These are phyloP conservation scores for Colletotrichum tabaci DNA, from an alignment of 2,329 filamentous ascomycete species.

Conservation along the genomic window DNA sequence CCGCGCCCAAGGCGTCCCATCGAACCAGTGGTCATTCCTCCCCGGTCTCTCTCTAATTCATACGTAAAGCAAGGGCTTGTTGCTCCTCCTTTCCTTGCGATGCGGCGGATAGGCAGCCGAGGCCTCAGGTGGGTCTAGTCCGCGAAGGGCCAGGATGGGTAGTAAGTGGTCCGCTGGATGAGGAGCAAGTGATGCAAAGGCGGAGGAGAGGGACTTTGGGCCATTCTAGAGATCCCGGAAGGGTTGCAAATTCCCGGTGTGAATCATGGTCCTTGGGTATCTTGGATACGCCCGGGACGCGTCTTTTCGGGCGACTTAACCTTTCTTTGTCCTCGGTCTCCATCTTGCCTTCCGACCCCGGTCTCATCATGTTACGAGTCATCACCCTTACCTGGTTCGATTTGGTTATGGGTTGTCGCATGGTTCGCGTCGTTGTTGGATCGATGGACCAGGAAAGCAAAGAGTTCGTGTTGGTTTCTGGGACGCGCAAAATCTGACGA, in stretches of 20 bases:
- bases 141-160: not conserved
- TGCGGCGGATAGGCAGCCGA: not conserved
- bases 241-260: not conserved
- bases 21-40: not conserved
- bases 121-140: not conserved
- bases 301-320: slow-evolving; percentile 8
- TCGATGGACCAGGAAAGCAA: not conserved
- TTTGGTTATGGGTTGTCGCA: not conserved
- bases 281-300: slow-evolving; percentile 15
- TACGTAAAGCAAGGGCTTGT: not conserved
- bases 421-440: not conserved
- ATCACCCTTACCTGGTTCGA: slow-evolving; percentile 13
- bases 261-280: slow-evolving; percentile 8
- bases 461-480: not conserved
- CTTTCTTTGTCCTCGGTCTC: slow-evolving; percentile 3
- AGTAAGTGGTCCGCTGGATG: not conserved
- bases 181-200: slow-evolving; percentile 6
- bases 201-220: not conserved
- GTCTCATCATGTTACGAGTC: slow-evolving; percentile 29
- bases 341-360: slow-evolving; percentile 19
- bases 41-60: not conserved
- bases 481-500: not conserved
- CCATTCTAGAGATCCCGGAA: slow-evolving; percentile 3
- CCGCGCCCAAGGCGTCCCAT: slow-evolving; percentile 19
- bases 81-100: slow-evolving; percentile 14